Evolutionary conservation across 768 basidiomycete genomes (phyloP).

Genomic region (Suillus spraguei): DNA sequence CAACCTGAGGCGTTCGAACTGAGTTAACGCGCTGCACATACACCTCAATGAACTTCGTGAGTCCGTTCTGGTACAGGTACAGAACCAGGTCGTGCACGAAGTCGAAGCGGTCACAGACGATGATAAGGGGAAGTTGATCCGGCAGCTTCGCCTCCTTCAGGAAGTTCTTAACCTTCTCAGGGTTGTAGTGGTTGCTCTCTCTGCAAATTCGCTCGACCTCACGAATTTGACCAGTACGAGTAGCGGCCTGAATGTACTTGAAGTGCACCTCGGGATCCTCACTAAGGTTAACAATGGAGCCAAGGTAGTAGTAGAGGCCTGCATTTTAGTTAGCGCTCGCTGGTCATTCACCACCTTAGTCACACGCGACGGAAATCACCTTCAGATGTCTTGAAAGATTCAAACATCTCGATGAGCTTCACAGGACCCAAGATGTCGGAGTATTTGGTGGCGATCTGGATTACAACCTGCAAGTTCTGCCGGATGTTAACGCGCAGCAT

Average conservation of each 20-base stretch:
- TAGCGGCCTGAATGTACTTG: constrained; percentile 99
- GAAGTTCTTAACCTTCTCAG: constrained; percentile 99
- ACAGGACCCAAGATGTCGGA: constrained; percentile 97
- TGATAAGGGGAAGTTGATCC: constrained; percentile 98
- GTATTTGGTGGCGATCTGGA: constrained; percentile 98
- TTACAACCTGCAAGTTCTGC: constrained; percentile 94
- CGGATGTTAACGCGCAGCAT: constrained; percentile 97
- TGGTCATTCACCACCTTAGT: background rate
- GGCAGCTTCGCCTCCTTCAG: constrained; percentile 96
- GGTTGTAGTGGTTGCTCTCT: constrained; percentile 96
- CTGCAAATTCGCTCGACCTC: constrained; percentile 99
- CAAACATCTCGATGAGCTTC: constrained; percentile 98
- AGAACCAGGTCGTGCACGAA: constrained; percentile 99
- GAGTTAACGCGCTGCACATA: constrained; percentile 99
- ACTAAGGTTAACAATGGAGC: constrained; percentile 95
- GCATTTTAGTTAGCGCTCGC: constrained; percentile 1
- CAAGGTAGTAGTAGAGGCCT: constrained; percentile 98
- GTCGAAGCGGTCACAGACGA: constrained; percentile 99
- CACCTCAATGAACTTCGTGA: constrained; percentile 98
- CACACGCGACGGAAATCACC: constrained; percentile 43
- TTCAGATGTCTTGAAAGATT: constrained; percentile 96
- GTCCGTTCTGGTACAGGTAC: constrained; percentile 96
- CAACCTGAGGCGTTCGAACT: constrained; percentile 93
- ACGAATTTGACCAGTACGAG: constrained; percentile 95
- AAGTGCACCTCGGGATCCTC: constrained; percentile 98